Percentiles rank a stretch among this genome's conserved stretches.
These are phyloP conservation scores for Castanopsis chinensis DNA, from an alignment of 306 rosid species.

Conservation along the genomic window DNA sequence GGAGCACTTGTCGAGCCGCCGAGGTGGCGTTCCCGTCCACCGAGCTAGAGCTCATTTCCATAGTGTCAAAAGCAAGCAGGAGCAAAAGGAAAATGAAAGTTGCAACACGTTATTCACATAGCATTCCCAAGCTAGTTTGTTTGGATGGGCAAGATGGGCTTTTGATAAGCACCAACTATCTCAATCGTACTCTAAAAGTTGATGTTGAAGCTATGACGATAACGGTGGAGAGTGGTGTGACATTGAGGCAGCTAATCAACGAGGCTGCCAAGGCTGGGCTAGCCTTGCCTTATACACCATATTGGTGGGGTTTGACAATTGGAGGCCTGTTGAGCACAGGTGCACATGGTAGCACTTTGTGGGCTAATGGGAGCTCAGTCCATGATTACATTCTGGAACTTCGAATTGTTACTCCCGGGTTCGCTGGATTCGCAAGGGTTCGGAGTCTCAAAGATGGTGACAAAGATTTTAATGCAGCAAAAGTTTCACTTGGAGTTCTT, in stretches of 20 bases:
- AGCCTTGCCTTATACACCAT: constrained; percentile 66
- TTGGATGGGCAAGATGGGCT: constrained; percentile 55
- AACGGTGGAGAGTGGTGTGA: constrained; percentile 65
- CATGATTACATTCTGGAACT: constrained; percentile 63
- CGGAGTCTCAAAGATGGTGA: constrained; percentile 35
- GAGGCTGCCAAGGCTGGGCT: constrained; percentile 59
- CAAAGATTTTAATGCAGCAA: constrained; percentile 65
- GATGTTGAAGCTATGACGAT: constrained; percentile 43
- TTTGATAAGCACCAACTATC: constrained; percentile 67
- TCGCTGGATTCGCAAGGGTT: constrained; percentile 51
- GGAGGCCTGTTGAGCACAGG: constrained; percentile 83
- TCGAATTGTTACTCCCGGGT: constrained; percentile 50
- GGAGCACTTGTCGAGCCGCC: constrained; percentile 41
- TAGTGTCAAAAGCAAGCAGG: constrained; percentile 49
- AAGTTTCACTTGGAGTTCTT: constrained; percentile 77
- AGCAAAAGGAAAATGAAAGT: constrained; percentile 46
- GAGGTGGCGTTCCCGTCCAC: constrained; percentile 46
- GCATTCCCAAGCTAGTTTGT: constrained; percentile 75
- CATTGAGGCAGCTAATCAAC: constrained; percentile 45
- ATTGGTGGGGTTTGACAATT: constrained; percentile 83
- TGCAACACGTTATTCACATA: constrained; percentile 59
- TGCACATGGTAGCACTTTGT: constrained; percentile 84
- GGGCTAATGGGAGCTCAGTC: constrained; percentile 72
- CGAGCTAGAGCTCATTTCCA: constrained; percentile 49
- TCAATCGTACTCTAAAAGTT: constrained; percentile 36